These are phyloP conservation scores for Vigna angularis DNA, from an alignment of 306 rosid species.

Conservation along the genomic window DNA sequence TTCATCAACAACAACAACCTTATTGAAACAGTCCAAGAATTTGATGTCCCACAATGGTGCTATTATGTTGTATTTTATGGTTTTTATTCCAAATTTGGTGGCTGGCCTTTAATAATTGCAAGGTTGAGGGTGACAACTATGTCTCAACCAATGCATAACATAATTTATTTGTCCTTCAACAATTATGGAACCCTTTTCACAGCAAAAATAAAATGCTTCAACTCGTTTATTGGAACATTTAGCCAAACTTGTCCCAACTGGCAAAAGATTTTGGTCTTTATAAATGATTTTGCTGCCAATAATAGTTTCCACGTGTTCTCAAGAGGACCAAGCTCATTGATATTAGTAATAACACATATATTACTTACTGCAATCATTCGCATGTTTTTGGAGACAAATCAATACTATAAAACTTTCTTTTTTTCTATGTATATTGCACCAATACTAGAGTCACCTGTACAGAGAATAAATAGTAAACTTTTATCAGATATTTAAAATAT, in stretches of 20 bases:
- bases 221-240: constrained; percentile 23
- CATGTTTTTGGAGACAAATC: no score
- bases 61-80: constrained; percentile 13
- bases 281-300: constrained; percentile 21
- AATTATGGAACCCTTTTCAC: constrained; percentile 34
- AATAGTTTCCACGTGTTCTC: constrained; percentile 3
- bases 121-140: constrained; percentile 45
- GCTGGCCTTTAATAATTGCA: constrained; percentile 35
- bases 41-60: constrained; percentile 30
- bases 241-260: constrained; percentile 38
- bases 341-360: not conserved
- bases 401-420: no score
- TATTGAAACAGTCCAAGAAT: constrained; percentile 11
- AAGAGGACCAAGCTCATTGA: not conserved
- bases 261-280: constrained; percentile 28
- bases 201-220: not conserved
- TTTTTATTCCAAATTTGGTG: constrained; percentile 48
- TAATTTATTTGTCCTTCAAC: constrained; percentile 25
- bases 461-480: no score
- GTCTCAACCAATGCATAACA: constrained; percentile 43
- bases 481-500: no score
- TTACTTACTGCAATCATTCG: no score
- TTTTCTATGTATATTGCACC: no score
- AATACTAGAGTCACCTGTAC: no score
- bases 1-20: constrained; percentile 24